Evolutionary conservation across 768 basidiomycete genomes (phyloP).

Genomic region (Leccinum barrowsii): DNA sequence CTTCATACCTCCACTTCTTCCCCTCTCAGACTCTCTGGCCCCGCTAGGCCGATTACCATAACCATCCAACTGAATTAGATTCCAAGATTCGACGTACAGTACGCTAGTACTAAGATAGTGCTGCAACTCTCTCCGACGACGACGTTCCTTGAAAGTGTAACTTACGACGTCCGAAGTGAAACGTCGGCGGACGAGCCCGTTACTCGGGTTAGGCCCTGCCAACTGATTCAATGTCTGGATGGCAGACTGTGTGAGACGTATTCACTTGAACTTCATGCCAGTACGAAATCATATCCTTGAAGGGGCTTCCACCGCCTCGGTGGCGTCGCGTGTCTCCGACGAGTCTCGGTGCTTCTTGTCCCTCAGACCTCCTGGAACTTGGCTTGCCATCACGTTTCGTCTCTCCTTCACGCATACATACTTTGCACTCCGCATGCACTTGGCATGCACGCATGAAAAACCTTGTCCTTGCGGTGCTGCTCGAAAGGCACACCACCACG

Average conservation of each 20-base stretch:
- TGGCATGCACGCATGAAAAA: conserved; percentile 11
- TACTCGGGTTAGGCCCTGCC: not conserved
- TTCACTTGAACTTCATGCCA: not conserved
- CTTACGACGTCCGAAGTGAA: not conserved
- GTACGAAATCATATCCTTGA: not conserved
- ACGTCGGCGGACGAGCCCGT: not conserved
- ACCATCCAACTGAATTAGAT: not conserved
- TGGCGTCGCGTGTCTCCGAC: not conserved
- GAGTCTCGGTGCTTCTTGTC: not conserved
- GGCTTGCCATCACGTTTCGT: not conserved
- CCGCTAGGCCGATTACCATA: not conserved
- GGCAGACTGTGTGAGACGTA: not conserved
- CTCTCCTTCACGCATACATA: not conserved
- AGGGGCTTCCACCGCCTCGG: not conserved
- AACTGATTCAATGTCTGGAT: not conserved
- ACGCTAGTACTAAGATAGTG: not conserved
- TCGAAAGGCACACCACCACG: conserved; percentile 18
- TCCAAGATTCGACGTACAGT: not conserved
- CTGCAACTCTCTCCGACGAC: not conserved
- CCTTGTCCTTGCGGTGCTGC: conserved; percentile 32
- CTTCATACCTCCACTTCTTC: not conserved
- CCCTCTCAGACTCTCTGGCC: not conserved
- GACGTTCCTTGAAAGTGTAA: not conserved
- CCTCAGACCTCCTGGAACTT: not conserved
- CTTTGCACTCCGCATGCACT: not conserved